Base-by-base conservation (phyloP, 1,284 basidiomycete genomes). In the Apiotrichum porosum region DNA sequence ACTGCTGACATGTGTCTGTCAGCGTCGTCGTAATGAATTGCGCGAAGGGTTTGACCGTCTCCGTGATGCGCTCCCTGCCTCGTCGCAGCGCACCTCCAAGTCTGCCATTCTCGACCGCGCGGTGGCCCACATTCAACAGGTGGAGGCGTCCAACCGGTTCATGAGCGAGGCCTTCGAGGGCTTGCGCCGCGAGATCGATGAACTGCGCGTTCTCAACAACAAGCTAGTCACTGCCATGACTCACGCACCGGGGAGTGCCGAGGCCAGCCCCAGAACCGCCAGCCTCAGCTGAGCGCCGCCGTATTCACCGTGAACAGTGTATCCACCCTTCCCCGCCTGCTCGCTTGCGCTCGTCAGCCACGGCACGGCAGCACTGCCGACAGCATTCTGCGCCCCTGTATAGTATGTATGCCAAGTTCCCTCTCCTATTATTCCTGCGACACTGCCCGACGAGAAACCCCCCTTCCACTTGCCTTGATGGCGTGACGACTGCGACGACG, bases 11-110 rank as follows among this genome's bases (percentile, higher is more conserved):
- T 12, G 26, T 28, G 8, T 85, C 22, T 84, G 86, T 76, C 86
- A 92, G 78, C 79, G 86, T 60, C 80, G 87, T 62, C 82, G 88
- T 40, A 86, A 91, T 62, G 87, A 90, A 74, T 83, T 91, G 62
- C 78, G 86, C 48, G 86, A 89, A 52, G 88, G 88, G 49, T 92
- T 91, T 74, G 80, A 83, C 63, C 79, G 84, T 49, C 82, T 92
- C 72, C 88, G 87, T 79, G 84, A 86, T 58, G 83, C 83, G 44
- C 81, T 92, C 54, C 88, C 88, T 21, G 77, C 82, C 47, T 85
- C 84, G 40, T 88, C 86, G 76, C 87, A 90, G 79, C 86, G 89
- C 77, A 83, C 83, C 15, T 87, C 84, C 80, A 91, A 92, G 76
- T 84, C 88, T 44, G 85, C 82, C 52, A 77, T 91, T 50, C 80